These are phyloP conservation scores for Conticribra guillardii DNA, from an alignment of 108 stramenopile species.

Conservation along the genomic window DNA sequence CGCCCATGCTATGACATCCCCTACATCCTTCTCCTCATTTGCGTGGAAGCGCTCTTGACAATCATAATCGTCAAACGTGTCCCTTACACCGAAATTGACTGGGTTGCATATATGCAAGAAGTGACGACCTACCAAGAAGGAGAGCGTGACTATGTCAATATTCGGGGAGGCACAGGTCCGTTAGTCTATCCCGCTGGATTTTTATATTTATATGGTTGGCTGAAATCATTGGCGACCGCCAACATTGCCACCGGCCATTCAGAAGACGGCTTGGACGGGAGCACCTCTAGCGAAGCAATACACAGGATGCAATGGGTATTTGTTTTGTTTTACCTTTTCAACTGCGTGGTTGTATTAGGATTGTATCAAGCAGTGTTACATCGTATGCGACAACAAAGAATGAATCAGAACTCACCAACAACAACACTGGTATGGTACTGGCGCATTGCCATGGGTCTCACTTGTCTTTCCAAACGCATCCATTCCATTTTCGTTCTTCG, in stretches of 20 bases:
- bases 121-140: slow-evolving; percentile 83
- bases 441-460: slow-evolving; percentile 72
- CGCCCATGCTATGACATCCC: slow-evolving; percentile 45
- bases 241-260: slow-evolving; percentile 17
- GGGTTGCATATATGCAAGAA: slow-evolving; percentile 98
- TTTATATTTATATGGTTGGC: slow-evolving; percentile 84
- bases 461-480: slow-evolving; percentile 87
- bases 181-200: slow-evolving; percentile 98
- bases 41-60: slow-evolving; percentile 60
- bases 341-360: slow-evolving; percentile 64
- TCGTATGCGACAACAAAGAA: slow-evolving; percentile 26
- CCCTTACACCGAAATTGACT: slow-evolving; percentile 98
- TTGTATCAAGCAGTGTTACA: slow-evolving; percentile 69
- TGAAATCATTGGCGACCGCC: slow-evolving; percentile 72
- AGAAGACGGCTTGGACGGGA: slow-evolving; percentile 22
- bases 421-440: slow-evolving; percentile 62
- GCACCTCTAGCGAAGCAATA: slow-evolving; percentile 55
- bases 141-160: slow-evolving; percentile 87
- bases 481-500: slow-evolving; percentile 97
- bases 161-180: slow-evolving; percentile 94
- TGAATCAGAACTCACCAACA: slow-evolving; percentile 7
- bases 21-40: slow-evolving; percentile 50
- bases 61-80: slow-evolving; percentile 69
- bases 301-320: slow-evolving; percentile 84
- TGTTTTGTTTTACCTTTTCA: slow-evolving; percentile 75